Percentiles rank a stretch among this genome's conserved stretches.
Evolutionary conservation across 2,329 filamentous ascomycete genomes (phyloP).

Genomic region (Xylariaceae sp.): DNA sequence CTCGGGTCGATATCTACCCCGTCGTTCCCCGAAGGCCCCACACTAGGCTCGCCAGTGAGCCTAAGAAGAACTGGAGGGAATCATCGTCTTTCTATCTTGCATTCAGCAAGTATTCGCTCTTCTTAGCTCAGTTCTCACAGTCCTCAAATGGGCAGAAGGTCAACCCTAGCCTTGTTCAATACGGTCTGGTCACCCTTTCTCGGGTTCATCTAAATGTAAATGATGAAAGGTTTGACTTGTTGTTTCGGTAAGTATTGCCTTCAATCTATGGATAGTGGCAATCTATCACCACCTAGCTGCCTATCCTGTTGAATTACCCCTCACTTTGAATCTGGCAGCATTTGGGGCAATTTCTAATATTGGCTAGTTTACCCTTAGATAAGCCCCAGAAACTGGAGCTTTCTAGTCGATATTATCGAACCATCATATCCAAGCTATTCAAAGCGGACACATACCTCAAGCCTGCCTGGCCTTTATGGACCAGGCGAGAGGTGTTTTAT

Average conservation of each 20-base stretch:
- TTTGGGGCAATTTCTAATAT: conserved; percentile 9
- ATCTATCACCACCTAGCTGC: neutral
- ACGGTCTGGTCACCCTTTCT: conserved; percentile 60
- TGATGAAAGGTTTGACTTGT: conserved; percentile 63
- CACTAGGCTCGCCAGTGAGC: conserved; percentile 47
- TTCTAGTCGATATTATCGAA: conserved; percentile 61
- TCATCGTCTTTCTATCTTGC: conserved; percentile 61
- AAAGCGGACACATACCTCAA: conserved; percentile 63
- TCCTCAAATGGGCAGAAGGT: conserved; percentile 54
- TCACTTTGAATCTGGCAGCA: neutral
- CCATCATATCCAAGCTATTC: conserved; percentile 60
- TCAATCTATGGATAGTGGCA: neutral
- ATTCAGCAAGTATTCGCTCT: conserved; percentile 60
- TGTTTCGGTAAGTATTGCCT: conserved; percentile 55
- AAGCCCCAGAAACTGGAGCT: conserved; percentile 56
- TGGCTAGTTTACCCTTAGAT: conserved; percentile 50
- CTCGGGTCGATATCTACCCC: conserved; percentile 56
- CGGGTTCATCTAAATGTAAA: conserved; percentile 58
- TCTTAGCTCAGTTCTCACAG: conserved; percentile 58
- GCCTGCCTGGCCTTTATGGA: conserved; percentile 64
- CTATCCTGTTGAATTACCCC: neutral
- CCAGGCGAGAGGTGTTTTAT: conserved; percentile 59
- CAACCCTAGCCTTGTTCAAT: conserved; percentile 56
- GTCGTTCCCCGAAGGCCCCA: conserved; percentile 57
- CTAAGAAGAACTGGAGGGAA: conserved; percentile 55